phyloP scores from a whole-genome alignment of 768 basidiomycete genomes.

The Guyanaporus albipodus region DNA sequence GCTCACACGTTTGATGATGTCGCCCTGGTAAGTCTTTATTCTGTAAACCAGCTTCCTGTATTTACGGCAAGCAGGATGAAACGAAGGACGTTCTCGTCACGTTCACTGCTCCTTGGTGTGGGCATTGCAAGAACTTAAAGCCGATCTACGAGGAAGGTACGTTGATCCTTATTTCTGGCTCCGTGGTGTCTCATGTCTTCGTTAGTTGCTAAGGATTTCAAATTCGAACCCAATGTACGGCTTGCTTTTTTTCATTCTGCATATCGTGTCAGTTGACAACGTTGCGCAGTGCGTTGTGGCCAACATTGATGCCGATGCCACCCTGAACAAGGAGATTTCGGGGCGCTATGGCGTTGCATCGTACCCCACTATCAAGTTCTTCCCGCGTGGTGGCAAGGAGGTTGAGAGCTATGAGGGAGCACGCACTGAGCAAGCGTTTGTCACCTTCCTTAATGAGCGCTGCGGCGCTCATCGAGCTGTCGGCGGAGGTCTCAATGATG shows the following conservation, averaged over 20 bases:
- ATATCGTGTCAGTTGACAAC: constrained; percentile 3
- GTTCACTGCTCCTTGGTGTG: constrained; percentile 87
- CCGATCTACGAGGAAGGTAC: constrained; percentile 79
- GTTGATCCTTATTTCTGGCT: neutral
- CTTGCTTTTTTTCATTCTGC: neutral
- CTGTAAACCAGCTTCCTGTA: neutral
- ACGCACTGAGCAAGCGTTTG: constrained; percentile 72
- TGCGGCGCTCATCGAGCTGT: constrained; percentile 83
- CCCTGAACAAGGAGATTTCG: constrained; percentile 69
- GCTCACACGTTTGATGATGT: constrained; percentile 70
- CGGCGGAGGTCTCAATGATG: constrained; percentile 74
- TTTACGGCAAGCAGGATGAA: constrained; percentile 41
- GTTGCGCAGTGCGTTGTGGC: constrained; percentile 74
- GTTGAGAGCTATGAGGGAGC: constrained; percentile 65
- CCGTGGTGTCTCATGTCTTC: neutral
- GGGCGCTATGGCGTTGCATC: constrained; percentile 66
- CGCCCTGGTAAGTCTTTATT: constrained; percentile 47
- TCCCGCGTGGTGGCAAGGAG: constrained; percentile 67
- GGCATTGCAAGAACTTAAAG: constrained; percentile 92
- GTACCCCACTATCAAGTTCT: constrained; percentile 97
- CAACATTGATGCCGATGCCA: constrained; percentile 86
- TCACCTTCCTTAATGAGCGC: constrained; percentile 76
- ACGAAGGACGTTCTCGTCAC: constrained; percentile 82
- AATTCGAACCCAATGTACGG: constrained; percentile 67
- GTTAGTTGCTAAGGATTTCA: constrained; percentile 74